Base-by-base conservation (phyloP, 2,329 filamentous ascomycete species). In the Monilinia vaccinii-corymbosi region DNA sequence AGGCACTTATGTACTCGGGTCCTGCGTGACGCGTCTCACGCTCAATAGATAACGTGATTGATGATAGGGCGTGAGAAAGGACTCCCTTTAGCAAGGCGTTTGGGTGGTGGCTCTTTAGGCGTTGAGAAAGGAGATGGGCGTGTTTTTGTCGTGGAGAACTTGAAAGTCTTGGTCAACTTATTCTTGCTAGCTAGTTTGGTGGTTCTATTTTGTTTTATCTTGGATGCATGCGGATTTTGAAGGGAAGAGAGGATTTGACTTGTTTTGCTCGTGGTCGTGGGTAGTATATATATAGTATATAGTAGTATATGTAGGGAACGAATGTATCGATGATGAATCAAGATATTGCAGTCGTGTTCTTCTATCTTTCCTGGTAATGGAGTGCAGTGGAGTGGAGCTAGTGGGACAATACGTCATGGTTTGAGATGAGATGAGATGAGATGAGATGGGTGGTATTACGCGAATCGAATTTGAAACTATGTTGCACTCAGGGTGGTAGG, bases 61-160 rank as follows among this genome's bases (percentile, higher is more conserved):
- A 32, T 51, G 38, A 55, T 21, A 44, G 28, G 25, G 38, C 23
- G n/a, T 32, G 38, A 32, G 45, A 44, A 55, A 21, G 28, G 28
- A 55, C 40, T n/a, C n/a, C 25, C 51, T 45, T 55, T 55, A 55
- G 51, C 51, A 25, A 55, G 51, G 51, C 38, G 51, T 55, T 31
- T 44, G 28, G 51, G 28, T 32, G 51, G 28, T 32, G 25, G 51
- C 21, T 16, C 23, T 44, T 23, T 18, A n/a, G n/a, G 28, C 13
- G 38, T 32, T 10, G 28, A 23, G 38, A 36, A 21, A n/a, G 16
- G 38, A 7, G 21, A 55, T 34, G 5, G 51, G 51, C 38, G 51
- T 44, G 44, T 45, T 44, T 21, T 1, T 32, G 13, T 16, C 9
- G 2, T n/a, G n/a, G n/a, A n/a, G 10, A 11, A 28, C 11, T 44